Conservation (phyloP, 1,284 basidiomycete species). For the Peniophora sp. region DNA sequence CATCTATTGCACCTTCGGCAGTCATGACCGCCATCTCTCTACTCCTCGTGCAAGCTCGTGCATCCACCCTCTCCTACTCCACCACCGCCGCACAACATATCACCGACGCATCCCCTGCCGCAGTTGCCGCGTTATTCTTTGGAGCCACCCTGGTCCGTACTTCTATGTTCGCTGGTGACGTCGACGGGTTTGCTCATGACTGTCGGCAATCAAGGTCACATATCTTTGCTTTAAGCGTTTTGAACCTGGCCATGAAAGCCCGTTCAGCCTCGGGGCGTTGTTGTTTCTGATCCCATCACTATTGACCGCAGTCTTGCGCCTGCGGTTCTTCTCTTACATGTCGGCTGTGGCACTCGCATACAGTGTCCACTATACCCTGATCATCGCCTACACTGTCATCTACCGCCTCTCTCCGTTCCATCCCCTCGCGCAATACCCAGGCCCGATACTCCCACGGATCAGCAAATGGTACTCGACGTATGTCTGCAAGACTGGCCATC, state of each 20-base stretch:
- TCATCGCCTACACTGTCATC: conserved; percentile 6
- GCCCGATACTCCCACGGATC: conserved; percentile 9
- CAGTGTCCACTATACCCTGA: background rate
- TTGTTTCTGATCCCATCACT: conserved; percentile 7
- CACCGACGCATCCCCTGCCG: no score
- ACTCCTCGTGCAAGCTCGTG: no score
- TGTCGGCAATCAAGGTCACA: conserved; percentile 5
- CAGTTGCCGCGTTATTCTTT: no score
- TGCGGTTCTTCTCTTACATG: background rate
- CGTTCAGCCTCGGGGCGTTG: conserved; percentile 4
- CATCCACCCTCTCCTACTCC: no score
- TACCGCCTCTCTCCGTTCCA: conserved; percentile 15
- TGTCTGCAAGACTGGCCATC: conserved; percentile 6
- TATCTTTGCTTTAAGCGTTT: conserved; percentile 13
- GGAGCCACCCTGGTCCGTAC: no score
- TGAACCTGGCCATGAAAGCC: conserved; percentile 9
- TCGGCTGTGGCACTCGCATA: background rate
- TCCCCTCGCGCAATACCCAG: conserved; percentile 12
- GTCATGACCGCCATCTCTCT: no score
- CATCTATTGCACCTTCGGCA: no score
- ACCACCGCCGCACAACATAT: no score
- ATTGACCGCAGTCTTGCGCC: background rate
- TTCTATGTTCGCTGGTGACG: background rate
- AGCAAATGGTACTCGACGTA: conserved; percentile 9
- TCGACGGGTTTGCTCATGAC: background rate